Conservation (phyloP, 805 yeast species). For the Vanderwaltozyma verrucispora region DNA sequence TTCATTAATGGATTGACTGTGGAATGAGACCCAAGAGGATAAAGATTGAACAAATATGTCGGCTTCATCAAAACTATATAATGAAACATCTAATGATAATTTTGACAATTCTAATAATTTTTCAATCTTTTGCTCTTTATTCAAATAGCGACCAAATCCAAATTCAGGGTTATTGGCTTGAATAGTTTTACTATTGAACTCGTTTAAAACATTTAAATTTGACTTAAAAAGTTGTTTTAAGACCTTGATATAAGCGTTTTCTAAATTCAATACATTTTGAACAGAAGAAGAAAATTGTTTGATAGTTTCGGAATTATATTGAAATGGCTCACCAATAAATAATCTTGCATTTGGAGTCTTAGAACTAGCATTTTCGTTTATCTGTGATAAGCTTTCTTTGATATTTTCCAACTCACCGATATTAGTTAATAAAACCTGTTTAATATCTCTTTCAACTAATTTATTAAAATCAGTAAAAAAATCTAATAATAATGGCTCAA, state of each 20-base stretch:
- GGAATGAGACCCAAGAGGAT: conserved; percentile 59
- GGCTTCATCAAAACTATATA: conserved; percentile 35
- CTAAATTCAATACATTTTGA: conserved; percentile 43
- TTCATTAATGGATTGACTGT: conserved; percentile 29
- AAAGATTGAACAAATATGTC: conserved; percentile 43
- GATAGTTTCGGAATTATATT: conserved; percentile 1
- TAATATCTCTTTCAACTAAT: conserved; percentile 37
- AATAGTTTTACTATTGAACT: conserved; percentile 35
- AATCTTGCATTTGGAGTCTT: conserved; percentile 53
- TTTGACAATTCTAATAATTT: conserved; percentile 37
- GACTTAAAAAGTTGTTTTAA: conserved; percentile 53
- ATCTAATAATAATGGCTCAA: conserved; percentile 68
- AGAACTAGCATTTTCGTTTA: conserved; percentile 41
- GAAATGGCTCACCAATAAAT: conserved; percentile 38
- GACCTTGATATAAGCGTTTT: conserved; percentile 68
- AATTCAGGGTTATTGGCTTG: conserved; percentile 65
- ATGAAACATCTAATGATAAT: conserved; percentile 34
- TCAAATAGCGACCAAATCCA: conserved; percentile 72
- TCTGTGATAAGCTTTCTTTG: conserved; percentile 33
- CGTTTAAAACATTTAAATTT: conserved; percentile 52
- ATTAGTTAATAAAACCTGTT: conserved; percentile 45
- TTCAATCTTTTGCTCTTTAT: conserved; percentile 40
- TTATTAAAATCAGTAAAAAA: conserved; percentile 49
- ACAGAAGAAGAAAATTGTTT: conserved; percentile 18
- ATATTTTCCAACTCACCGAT: conserved; percentile 25